Conservation (phyloP, 768 basidiomycete species). For the Trametes punicea region DNA sequence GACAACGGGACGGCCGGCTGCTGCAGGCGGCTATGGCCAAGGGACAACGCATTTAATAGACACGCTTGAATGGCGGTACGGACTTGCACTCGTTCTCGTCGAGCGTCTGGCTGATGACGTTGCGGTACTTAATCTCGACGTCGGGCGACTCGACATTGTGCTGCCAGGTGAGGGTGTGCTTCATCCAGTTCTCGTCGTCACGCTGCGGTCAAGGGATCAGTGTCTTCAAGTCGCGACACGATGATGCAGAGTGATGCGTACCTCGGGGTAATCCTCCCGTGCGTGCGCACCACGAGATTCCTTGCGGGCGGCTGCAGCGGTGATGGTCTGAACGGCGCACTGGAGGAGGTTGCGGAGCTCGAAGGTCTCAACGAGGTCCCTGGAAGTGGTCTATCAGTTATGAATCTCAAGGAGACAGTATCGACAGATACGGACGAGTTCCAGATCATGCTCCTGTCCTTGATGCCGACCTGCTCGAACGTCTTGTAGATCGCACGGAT, state of each 20-base stretch:
- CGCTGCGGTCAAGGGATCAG: conserved; percentile 45
- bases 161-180: conserved; percentile 94
- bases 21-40: no score
- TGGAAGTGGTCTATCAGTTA: conserved; percentile 29
- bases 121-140: conserved; percentile 86
- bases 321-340: conserved; percentile 94
- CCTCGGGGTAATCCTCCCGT: conserved; percentile 96
- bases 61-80: conserved; percentile 97
- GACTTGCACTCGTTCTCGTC: conserved; percentile 97
- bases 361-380: conserved; percentile 94
- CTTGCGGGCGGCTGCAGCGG: conserved; percentile 87
- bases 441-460: conserved; percentile 99
- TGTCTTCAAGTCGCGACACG: not conserved
- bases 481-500: conserved; percentile 82
- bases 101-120: conserved; percentile 80
- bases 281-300: conserved; percentile 99
- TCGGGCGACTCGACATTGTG: conserved; percentile 70
- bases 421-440: conserved; percentile 74
- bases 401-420: not conserved
- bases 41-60: conserved; percentile 51
- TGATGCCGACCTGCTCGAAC: conserved; percentile 90
- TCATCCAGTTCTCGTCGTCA: conserved; percentile 94
- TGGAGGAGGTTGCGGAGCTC: conserved; percentile 96
- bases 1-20: not conserved
- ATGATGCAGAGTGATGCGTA: conserved; percentile 32